Evolutionary conservation across 2,329 filamentous ascomycete species (phyloP), one percentile per base, ranked within the genome.

Genomic region (Paracoccidioides lutzii): DNA sequence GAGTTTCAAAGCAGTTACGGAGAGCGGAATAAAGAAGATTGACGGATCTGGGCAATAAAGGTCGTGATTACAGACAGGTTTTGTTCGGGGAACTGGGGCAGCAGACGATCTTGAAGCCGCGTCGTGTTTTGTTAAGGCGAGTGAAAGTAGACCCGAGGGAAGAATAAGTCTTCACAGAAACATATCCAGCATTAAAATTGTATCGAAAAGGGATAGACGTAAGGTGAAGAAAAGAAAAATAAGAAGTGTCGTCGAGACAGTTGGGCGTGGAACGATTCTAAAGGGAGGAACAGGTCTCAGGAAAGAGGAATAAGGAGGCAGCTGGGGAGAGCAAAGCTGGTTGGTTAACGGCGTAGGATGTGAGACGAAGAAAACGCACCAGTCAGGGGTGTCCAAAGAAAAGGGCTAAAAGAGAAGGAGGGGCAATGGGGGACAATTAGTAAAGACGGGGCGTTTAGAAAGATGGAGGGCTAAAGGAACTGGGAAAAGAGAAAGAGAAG

Each of bases 401-500:
- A 61, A 53, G 57, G 55, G 53, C 44, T 55, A 35, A 4, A 10
- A 4, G 30, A 50, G 32, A 4, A 15, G 54, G 59, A 60, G 59
- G 62, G 59, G 54, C 56, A n/a, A n/a, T n/a, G n/a, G n/a, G n/a
- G n/a, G n/a, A n/a, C 62, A 56, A 61, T 60, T 64, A 53, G 10
- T 37, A 53, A 37, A 30, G 22, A 5, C 7, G 22, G 30, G 40
- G 40, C n/a, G n/a, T n/a, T n/a, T n/a, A n/a, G n/a, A n/a, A 10
- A 15, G 28, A 51, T 45, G 51, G 37, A 53, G 45, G 43, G 6
- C 55, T 40, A 61, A 62, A 61, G 54, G 60, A 65, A 64, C 65
- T n/a, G n/a, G n/a, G n/a, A n/a, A n/a, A n/a, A n/a, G n/a, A n/a
- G 67, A 62, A 68, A 64, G 67, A 66, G 67, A 68, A 67, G 66